Evolutionary conservation across 1,139 yeast species (phyloP), one percentile per base, ranked within the genome.

Genomic region (Yamadazyma spencermartinsiae): DNA sequence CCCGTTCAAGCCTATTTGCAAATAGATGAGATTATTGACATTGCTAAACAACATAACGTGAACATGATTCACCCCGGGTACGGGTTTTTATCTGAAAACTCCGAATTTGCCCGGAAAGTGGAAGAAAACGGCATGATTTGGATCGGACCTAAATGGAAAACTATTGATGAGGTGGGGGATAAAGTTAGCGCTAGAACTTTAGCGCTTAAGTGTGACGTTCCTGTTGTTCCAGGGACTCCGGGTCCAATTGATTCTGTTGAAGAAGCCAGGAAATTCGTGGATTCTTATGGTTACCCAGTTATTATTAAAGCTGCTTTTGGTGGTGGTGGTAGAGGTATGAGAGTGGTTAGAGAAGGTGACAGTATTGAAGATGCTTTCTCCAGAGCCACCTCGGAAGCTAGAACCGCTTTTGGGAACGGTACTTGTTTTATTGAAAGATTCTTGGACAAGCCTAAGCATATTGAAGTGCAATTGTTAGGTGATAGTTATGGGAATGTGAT

Each of bases 321-420:
- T 64, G 98, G 98, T 70, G 98, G 98, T 75, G 98, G 99, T 59
- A 83, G 98, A 69, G 98, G 98, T 75, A 92, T 92, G 98, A 83
- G 98, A 72, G 98, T 92, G 38, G 98, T 94, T 36, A 78, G 95
- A 60, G 97, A 92, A 64, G 98, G 97, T 53, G 98, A 92, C 52
- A 89, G 84, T 60, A 81, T 92, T 46, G 82, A 64, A 37, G 98
- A 92, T 63, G 98, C 98, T 27, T 92, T 92, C 71, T 72, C 76
- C 56, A 83, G 98, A 68, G 98, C 98, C 32, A 81, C 86, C 31
- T 85, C 95, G 28, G 98, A 94, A 72, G 98, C 98, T 42, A 76
- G 82, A 59, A 78, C 96, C 33, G 84, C 98, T 11, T 92, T 92
- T 54, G 98, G 98, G 58, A 90, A 92, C 61, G 99, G 98, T 53